These are phyloP conservation scores for Xylaria nigripes DNA, from an alignment of 495 filamentous ascomycete species.

Conservation along the genomic window DNA sequence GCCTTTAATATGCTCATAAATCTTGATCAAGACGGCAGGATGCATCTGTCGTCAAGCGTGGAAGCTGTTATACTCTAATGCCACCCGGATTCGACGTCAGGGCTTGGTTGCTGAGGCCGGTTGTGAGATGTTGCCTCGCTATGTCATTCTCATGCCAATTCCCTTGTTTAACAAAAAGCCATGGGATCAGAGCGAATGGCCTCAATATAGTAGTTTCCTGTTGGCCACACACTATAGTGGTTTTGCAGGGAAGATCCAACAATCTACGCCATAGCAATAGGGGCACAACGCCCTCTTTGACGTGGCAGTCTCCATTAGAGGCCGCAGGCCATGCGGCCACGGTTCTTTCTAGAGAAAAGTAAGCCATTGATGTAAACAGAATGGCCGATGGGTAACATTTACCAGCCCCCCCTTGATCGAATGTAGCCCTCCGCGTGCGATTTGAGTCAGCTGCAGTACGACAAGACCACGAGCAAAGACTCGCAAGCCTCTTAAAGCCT, in stretches of 20 bases:
- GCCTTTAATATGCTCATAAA: conserved; percentile 11
- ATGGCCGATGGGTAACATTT: not conserved
- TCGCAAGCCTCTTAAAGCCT: not conserved
- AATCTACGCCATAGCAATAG: conserved; percentile 14
- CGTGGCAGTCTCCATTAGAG: conserved; percentile 19
- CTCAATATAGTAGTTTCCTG: conserved; percentile 19
- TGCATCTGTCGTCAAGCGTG: conserved; percentile 22
- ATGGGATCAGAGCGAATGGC: conserved; percentile 14
- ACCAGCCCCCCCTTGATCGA: conserved; percentile 1
- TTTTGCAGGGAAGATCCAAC: conserved; percentile 20
- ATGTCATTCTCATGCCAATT: conserved; percentile 14
- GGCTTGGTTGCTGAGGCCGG: conserved; percentile 10
- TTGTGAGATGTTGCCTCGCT: conserved; percentile 13
- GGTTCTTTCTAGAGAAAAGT: conserved; percentile 12
- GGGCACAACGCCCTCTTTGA: conserved; percentile 11
- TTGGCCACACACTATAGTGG: conserved; percentile 23
- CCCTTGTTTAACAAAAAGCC: conserved; percentile 1
- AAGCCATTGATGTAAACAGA: conserved; percentile 4
- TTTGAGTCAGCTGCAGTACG: conserved; percentile 21
- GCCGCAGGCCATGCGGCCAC: conserved; percentile 17
- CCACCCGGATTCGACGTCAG: conserved; percentile 5
- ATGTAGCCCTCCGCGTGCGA: conserved; percentile 8
- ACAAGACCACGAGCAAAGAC: conserved; percentile 17
- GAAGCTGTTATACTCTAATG: conserved; percentile 16
- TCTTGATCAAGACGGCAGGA: conserved; percentile 24